Percentiles rank a stretch among this genome's conserved stretches.
These are phyloP conservation scores for Thinopyrum elongatum DNA, from an alignment of 176 grass and related monocot species.

Conservation along the genomic window DNA sequence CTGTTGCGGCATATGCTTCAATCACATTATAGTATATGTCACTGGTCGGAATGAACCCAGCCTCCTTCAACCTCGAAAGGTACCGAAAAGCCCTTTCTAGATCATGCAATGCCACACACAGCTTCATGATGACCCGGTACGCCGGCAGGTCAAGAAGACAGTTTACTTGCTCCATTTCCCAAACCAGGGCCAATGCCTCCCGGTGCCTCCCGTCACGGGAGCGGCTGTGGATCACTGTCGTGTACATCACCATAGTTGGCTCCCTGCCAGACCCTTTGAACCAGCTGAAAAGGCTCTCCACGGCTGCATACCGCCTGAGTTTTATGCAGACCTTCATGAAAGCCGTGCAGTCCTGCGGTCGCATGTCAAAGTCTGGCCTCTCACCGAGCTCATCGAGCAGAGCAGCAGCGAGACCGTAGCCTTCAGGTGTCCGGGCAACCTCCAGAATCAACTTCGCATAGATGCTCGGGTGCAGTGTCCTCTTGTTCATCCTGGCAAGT, in stretches of 20 bases:
- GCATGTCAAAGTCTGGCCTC: slow-evolving; percentile 52
- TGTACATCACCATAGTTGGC: slow-evolving; percentile 77
- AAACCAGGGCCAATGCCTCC: slow-evolving; percentile 67
- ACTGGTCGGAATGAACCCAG: slow-evolving; percentile 51
- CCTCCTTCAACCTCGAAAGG: slow-evolving; percentile 65
- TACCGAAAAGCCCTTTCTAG: slow-evolving; percentile 57
- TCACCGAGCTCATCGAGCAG: slow-evolving; percentile 61
- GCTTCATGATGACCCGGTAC: slow-evolving; percentile 68
- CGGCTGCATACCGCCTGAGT: slow-evolving; percentile 47
- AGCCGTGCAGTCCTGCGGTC: slow-evolving; percentile 55
- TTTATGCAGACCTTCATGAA: slow-evolving; percentile 88
- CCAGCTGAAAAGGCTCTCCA: slow-evolving; percentile 80
- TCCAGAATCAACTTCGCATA: slow-evolving; percentile 67
- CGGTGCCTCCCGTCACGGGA: slow-evolving; percentile 47
- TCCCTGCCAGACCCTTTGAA: slow-evolving; percentile 31
- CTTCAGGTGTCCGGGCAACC: slow-evolving; percentile 51
- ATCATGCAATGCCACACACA: slow-evolving; percentile 55
- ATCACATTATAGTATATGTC: slow-evolving; percentile 73
- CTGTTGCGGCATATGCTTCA: slow-evolving; percentile 36
- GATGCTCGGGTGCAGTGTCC: slow-evolving; percentile 51
- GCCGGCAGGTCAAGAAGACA: slow-evolving; percentile 77
- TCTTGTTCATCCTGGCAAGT: slow-evolving; percentile 49
- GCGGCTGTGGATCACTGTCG: slow-evolving; percentile 69
- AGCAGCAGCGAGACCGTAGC: slow-evolving; percentile 55
- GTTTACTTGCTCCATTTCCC: slow-evolving; percentile 71